Base-by-base conservation (phyloP, 2,329 filamentous ascomycete genomes). In the Aulographum hederae region DNA sequence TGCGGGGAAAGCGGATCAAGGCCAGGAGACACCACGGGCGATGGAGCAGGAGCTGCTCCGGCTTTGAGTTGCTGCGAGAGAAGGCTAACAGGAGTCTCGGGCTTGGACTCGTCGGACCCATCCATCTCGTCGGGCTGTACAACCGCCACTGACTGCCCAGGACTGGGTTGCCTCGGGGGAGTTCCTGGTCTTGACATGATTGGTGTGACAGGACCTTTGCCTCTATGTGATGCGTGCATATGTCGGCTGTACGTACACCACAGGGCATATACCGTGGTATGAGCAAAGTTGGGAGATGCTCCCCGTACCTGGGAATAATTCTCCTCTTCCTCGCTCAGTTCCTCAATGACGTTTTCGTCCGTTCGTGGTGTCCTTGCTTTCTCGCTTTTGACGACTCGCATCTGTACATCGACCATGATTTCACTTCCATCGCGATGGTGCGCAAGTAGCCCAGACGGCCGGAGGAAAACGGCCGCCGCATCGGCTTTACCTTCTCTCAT, bases 191-290 rank as follows among this genome's bases (percentile, higher is more conserved):
- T 71, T 26, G 77, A 73, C 12, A 71, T 53, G 14, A 72, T 48
- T 4, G 73, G 69, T 16, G 74, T 73, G n/a, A 73, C 60, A 14
- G 67, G 60, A n/a, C 69, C 65, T 29, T 74, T 52, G 32, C 64
- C 60, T 32, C 67, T 61, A 37, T 72, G 72, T 23, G 73, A 67
- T 12, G 80, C 78, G 50, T 98, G 89, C 10, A 95, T 64, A 46
- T 94, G 82, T 38, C 85, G 69, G 13, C 86, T 95, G 50, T 95
- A 98, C 1, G 86, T 95, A 41, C 98, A 78, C 89, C 89, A 98
- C 18, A 98, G 58, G 8, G 89, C 89, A 57, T 85, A 95, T 0
- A 95, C 84, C 38, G 92, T 68, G 50, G 94, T 84, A 12, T 74
- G 69, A 38, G 66, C 61, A 3, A 57, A 47, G 19, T 61, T 53